Percentiles rank a stretch among this genome's conserved stretches.
Conservation (phyloP, 1,284 basidiomycete genomes). For the Abortiporus biennis region DNA sequence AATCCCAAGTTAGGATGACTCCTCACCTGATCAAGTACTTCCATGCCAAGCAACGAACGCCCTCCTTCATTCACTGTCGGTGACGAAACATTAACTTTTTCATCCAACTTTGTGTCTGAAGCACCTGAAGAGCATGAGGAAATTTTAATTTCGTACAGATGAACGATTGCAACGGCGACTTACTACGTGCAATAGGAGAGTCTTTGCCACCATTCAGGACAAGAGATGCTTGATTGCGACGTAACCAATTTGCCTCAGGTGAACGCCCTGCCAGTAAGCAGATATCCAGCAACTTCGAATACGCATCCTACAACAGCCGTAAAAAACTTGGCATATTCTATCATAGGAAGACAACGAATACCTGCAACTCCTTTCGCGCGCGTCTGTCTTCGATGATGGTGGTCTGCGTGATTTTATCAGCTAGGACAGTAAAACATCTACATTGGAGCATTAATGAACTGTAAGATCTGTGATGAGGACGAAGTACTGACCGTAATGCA, state of each 20-base stretch:
- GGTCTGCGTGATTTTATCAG: constrained; percentile 83
- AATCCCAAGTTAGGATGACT: background rate
- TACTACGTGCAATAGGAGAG: constrained; percentile 54
- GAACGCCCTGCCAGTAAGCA: constrained; percentile 74
- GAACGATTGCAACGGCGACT: background rate
- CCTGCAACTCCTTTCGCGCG: constrained; percentile 87
- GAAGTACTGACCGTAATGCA: constrained; percentile 53
- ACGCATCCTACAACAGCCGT: constrained; percentile 58
- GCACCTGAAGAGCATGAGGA: constrained; percentile 9
- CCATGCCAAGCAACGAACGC: constrained; percentile 35
- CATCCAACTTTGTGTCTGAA: constrained; percentile 43
- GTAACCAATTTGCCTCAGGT: constrained; percentile 78
- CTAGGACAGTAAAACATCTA: constrained; percentile 77
- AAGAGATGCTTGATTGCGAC: constrained; percentile 51
- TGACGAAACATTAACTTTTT: constrained; percentile 46
- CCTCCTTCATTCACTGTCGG: constrained; percentile 36
- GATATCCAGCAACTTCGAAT: constrained; percentile 80
- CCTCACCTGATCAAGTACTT: constrained; percentile 49
- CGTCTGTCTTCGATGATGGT: constrained; percentile 87
- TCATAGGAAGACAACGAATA: constrained; percentile 20
- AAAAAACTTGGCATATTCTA: background rate
- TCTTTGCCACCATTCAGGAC: constrained; percentile 55
- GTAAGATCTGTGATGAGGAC: background rate
- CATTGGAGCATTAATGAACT: constrained; percentile 10
- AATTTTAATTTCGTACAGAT: constrained; percentile 1